Percentiles rank a stretch among this genome's conserved stretches.
Conservation (phyloP, 1,284 basidiomycete species). For the Phellinidium pouzarii region DNA sequence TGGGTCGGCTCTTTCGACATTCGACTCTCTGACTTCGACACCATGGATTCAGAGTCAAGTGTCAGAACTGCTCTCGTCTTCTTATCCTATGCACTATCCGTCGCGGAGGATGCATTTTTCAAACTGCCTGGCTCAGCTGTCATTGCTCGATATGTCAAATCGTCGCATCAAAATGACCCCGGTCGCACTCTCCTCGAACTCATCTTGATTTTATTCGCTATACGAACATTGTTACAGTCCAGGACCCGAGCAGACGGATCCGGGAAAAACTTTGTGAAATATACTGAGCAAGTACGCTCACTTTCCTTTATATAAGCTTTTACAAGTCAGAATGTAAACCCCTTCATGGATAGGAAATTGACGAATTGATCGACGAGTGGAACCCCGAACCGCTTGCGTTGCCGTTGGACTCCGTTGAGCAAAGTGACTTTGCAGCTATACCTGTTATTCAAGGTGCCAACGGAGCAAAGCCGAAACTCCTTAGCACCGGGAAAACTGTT, state of each 20-base stretch:
- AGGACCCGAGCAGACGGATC: conserved; percentile 82
- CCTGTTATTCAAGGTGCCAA: conserved; percentile 79
- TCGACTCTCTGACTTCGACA: background rate
- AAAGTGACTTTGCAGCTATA: conserved; percentile 64
- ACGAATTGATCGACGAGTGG: conserved; percentile 97
- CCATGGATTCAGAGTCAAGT: conserved; percentile 22
- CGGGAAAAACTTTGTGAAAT: conserved; percentile 88
- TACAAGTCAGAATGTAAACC: background rate
- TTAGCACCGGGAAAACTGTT: conserved; percentile 71
- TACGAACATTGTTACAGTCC: conserved; percentile 84
- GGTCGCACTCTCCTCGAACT: conserved; percentile 89
- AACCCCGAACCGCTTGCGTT: conserved; percentile 79
- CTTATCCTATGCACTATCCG: conserved; percentile 47
- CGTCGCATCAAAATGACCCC: conserved; percentile 88
- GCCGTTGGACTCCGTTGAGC: conserved; percentile 54
- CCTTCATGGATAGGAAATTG: conserved; percentile 75
- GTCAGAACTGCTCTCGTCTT: conserved; percentile 58
- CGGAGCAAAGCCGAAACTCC: conserved; percentile 77
- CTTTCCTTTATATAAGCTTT: conserved; percentile 1
- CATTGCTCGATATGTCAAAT: conserved; percentile 84
- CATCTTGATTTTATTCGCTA: conserved; percentile 82
- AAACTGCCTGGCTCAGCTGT: conserved; percentile 86
- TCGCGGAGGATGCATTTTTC: conserved; percentile 57
- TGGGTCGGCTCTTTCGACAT: too few species aligned
- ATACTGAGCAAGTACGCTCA: conserved; percentile 73